Evolutionary conservation across 169 alveolate species (phyloP).

Genomic region (Perkinsus chesapeaki): DNA sequence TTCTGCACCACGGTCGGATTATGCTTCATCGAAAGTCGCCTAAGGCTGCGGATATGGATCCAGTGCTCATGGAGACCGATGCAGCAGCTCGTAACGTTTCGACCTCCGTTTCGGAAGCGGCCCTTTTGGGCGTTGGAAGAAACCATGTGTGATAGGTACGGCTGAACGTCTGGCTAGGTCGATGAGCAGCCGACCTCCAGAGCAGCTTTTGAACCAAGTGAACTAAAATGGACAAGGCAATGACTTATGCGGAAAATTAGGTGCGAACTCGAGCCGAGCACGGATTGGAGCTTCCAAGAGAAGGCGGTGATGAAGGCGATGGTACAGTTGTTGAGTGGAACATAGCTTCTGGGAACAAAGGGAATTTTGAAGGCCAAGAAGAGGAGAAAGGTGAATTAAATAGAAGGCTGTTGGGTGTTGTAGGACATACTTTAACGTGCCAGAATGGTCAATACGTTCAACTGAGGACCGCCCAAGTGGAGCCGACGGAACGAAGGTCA

Average conservation of each 20-base stretch:
- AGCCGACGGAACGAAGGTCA: not conserved
- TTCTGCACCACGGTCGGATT: not conserved
- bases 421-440: too few relatives aligned
- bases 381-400: not conserved
- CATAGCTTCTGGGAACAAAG: not conserved
- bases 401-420: too few relatives aligned
- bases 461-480: not conserved
- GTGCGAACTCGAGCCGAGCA: not conserved
- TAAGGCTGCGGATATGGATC: not conserved
- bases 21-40: not conserved
- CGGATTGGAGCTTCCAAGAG: not conserved
- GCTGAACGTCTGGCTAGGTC: not conserved
- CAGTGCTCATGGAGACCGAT: not conserved
- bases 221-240: too few relatives aligned
- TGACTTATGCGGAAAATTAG: too few relatives aligned
- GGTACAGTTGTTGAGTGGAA: not conserved
- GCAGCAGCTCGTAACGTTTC: not conserved
- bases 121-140: too few relatives aligned
- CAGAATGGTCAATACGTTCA: not conserved
- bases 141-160: not conserved
- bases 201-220: not conserved
- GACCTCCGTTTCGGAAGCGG: not conserved
- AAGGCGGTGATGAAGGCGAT: not conserved
- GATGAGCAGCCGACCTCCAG: not conserved
- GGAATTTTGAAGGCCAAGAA: not conserved